Evolutionary conservation across 768 basidiomycete species (phyloP), one percentile per base, ranked within the genome.

Genomic region (Megacollybia marginata): DNA sequence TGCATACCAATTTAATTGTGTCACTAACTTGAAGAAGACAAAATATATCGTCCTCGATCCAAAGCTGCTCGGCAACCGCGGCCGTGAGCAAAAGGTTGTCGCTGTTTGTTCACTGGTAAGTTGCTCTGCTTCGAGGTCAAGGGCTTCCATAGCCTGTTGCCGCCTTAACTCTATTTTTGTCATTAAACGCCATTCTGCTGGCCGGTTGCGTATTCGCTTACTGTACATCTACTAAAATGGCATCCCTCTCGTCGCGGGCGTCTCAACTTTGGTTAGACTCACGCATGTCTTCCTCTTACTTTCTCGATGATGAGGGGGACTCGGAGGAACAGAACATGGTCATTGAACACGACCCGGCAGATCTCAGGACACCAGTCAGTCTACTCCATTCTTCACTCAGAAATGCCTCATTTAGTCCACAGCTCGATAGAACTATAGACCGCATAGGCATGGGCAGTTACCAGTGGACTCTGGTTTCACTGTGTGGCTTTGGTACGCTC

Each of bases 381-480:
- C 40, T 2, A 49, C 33, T 9, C 34, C 18, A 33, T 31, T 46
- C 15, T 40, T 49, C 32, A 31, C 33, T 53, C 48, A 15, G 23
- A 28, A 18, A 33, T 44, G 32, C 15, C 33, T 32, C 19, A 20
- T 31, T 42, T 33, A 23, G 20, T 16, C 12, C 46, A 52, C 11
- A 67, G 57, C 72, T 94, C 23, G 92, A 94, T 67, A 85, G 73
- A 59, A 92, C 92, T 1, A 91, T 94, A 65, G 90, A 92, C 61
- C 76, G 82, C 36, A 92, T 94, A 59, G 92, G 91, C 28, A 90
- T 95, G 91, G 91, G 89, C 62, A 83, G 77, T 48, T 92, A 91
- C 56, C 90, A 92, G 57, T 90, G 87, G 88, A 79, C 79, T 5
- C 65, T 91, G 38, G 59, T 92, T 42, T 88, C 86, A 15, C 66